Percentiles rank a stretch among this genome's conserved stretches.
These are phyloP conservation scores for Boletellus deceptivus DNA, from an alignment of 1,284 basidiomycete species.

Conservation along the genomic window DNA sequence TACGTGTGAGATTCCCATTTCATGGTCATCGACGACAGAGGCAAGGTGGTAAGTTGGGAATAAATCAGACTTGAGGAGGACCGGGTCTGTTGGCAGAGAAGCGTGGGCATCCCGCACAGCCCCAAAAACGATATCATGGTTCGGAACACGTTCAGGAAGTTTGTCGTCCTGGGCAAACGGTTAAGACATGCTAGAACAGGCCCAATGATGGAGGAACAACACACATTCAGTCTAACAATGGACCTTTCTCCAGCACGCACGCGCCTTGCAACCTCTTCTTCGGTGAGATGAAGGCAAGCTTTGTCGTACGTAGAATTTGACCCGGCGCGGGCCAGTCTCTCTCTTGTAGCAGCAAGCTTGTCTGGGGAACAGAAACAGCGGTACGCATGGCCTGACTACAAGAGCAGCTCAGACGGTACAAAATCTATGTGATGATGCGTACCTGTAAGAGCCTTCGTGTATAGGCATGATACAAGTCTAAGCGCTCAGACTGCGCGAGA, in stretches of 20 bases:
- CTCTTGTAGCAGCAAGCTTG: slow-evolving; percentile 63
- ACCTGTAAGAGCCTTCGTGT: slow-evolving; percentile 77
- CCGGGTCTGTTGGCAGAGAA: slow-evolving; percentile 84
- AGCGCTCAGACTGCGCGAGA: slow-evolving; percentile 73
- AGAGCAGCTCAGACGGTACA: not conserved
- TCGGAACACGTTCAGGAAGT: slow-evolving; percentile 46
- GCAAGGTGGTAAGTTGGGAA: slow-evolving; percentile 98
- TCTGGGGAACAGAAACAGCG: slow-evolving; percentile 89
- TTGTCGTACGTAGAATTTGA: slow-evolving; percentile 83
- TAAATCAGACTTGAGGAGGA: slow-evolving; percentile 88
- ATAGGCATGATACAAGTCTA: slow-evolving; percentile 80
- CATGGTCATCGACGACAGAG: slow-evolving; percentile 92
- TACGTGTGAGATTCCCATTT: slow-evolving; percentile 96
- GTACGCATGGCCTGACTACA: slow-evolving; percentile 84
- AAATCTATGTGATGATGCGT: not conserved
- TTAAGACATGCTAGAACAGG: slow-evolving; percentile 5
- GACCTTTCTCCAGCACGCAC: slow-evolving; percentile 75
- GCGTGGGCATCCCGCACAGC: slow-evolving; percentile 69
- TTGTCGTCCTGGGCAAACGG: slow-evolving; percentile 46
- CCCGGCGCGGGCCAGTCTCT: slow-evolving; percentile 66
- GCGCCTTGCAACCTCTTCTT: slow-evolving; percentile 78
- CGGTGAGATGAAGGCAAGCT: slow-evolving; percentile 77
- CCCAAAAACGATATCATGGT: slow-evolving; percentile 77
- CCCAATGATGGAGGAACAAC: slow-evolving; percentile 29
- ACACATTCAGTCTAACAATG: slow-evolving; percentile 85